phyloP scores from a whole-genome alignment of 2,329 filamentous ascomycete species.

The Whalleya microplaca region DNA sequence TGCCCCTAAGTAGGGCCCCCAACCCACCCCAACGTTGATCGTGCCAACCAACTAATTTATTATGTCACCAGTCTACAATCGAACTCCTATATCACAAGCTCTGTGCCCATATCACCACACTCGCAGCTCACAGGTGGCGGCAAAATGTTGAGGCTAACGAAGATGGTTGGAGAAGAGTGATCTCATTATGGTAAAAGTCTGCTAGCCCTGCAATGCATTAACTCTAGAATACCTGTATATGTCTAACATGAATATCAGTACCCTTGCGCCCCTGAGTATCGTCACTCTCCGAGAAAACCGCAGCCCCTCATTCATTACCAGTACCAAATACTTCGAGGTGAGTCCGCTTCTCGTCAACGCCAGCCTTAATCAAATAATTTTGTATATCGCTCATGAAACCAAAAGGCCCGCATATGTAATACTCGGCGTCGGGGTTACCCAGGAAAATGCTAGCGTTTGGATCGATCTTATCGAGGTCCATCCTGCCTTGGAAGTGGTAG shows the following conservation, averaged over 20 bases:
- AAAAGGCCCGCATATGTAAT: conserved; percentile 73
- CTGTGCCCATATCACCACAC: background rate
- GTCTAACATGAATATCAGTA: background rate
- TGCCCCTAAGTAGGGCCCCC: no score
- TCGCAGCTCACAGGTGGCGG: background rate
- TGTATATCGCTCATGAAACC: conserved; percentile 69
- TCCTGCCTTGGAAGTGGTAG: conserved; percentile 61
- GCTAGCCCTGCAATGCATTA: background rate
- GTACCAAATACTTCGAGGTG: conserved; percentile 72
- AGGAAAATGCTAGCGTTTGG: conserved; percentile 58
- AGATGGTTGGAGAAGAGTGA: background rate
- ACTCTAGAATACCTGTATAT: background rate
- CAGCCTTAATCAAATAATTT: conserved; percentile 54
- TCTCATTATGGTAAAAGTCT: background rate
- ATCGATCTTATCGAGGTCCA: conserved; percentile 62
- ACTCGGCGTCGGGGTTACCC: conserved; percentile 58
- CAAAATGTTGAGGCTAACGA: background rate
- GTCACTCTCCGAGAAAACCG: background rate
- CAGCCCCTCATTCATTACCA: conserved; percentile 43
- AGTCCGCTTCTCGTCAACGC: conserved; percentile 62
- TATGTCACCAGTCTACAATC: no score
- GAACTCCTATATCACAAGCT: no score
- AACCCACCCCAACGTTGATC: no score
- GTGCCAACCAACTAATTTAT: no score
- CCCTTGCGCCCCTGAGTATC: background rate